These are phyloP conservation scores for Microbotryum saponariae DNA, from an alignment of 1,284 basidiomycete genomes.

Conservation along the genomic window DNA sequence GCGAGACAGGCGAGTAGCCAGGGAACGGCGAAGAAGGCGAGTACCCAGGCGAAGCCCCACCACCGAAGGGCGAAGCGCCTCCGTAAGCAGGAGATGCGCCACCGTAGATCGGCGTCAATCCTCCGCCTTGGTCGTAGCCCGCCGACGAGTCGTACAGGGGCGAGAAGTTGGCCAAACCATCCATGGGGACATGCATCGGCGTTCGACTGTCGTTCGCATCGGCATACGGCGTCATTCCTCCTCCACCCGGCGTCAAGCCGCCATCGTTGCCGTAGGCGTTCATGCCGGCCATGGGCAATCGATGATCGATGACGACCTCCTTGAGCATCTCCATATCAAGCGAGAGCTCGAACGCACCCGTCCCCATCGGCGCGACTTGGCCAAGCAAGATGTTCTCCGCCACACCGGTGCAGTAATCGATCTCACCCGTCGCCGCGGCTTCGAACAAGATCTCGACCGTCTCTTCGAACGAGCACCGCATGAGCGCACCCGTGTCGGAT, in stretches of 20 bases:
- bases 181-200: constrained; percentile 11
- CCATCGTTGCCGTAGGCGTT: constrained; percentile 60
- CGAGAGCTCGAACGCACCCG: constrained; percentile 60
- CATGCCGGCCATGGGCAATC: constrained; percentile 62
- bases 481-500: constrained; percentile 90
- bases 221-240: constrained; percentile 79
- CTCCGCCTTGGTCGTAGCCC: constrained; percentile 62
- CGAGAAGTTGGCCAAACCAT: constrained; percentile 68
- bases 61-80: constrained; percentile 33
- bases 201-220: constrained; percentile 35
- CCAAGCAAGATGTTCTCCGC: constrained; percentile 98
- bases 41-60: constrained; percentile 62
- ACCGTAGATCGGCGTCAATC: constrained; percentile 66
- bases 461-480: constrained; percentile 99
- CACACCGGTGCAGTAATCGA: constrained; percentile 95
- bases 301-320: constrained; percentile 95
- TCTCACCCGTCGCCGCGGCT: constrained; percentile 93
- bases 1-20: constrained; percentile 62
- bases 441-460: constrained; percentile 99
- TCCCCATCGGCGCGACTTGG: constrained; percentile 78
- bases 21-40: constrained; percentile 29
- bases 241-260: constrained; percentile 75
- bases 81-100: constrained; percentile 44
- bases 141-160: constrained; percentile 81
- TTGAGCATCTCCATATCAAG: constrained; percentile 98